phyloP scores from a whole-genome alignment of 768 basidiomycete genomes.

The Chlorophyllum brunneum region DNA sequence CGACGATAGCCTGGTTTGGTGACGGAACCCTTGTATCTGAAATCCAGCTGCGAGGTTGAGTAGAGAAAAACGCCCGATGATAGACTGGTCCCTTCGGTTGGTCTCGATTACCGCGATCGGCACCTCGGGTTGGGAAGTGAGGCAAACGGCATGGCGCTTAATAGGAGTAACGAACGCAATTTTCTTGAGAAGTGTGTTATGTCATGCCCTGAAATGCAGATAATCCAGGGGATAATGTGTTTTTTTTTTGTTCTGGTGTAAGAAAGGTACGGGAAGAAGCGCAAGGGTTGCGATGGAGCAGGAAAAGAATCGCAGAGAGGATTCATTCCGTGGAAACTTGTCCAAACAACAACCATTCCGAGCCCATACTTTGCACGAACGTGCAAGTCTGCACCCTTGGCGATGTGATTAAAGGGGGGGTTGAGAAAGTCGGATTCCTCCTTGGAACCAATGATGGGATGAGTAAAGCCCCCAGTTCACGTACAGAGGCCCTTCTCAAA shows the following conservation, averaged over 20 bases:
- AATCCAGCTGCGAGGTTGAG: not conserved
- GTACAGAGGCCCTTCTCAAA: conserved; percentile 60
- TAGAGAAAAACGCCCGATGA: not conserved
- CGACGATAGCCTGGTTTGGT: too few species aligned
- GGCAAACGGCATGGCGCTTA: conserved; percentile 41
- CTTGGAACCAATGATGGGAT: conserved; percentile 50
- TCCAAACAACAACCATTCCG: conserved; percentile 57
- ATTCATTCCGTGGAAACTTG: conserved; percentile 18
- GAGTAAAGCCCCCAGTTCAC: conserved; percentile 55
- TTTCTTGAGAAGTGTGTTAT: too few species aligned
- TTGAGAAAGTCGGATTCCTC: conserved; percentile 57
- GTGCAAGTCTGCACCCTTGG: conserved; percentile 48
- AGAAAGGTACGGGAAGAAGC: conserved; percentile 2
- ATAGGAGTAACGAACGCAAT: conserved; percentile 25
- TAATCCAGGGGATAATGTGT: too few species aligned
- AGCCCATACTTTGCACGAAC: conserved; percentile 46
- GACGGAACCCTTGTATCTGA: too few species aligned
- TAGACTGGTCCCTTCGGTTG: not conserved
- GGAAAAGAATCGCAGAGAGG: not conserved
- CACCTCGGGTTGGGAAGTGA: conserved; percentile 47
- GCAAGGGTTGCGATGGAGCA: not conserved
- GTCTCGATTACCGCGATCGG: conserved; percentile 16
- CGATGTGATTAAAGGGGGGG: conserved; percentile 51
- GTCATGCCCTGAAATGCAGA: too few species aligned
- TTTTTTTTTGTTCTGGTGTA: too few species aligned